Base-by-base conservation (phyloP, 2,329 filamentous ascomycete species). In the Calonectria naviculata region DNA sequence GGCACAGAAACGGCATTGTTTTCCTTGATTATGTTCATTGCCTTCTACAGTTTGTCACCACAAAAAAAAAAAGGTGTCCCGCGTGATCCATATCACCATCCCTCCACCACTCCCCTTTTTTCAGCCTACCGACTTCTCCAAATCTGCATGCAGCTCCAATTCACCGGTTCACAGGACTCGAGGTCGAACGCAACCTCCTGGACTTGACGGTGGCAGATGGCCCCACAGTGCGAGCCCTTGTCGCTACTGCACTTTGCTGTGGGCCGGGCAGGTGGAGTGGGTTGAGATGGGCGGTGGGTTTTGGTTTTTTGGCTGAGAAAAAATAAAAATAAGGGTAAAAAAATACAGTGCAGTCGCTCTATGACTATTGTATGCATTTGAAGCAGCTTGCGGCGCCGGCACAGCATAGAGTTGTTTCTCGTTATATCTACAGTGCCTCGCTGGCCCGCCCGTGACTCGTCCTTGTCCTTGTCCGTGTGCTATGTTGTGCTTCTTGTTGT, bases 401-500 rank as follows among this genome's bases (percentile, higher is more conserved):
- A 56, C 52, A 44, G 41, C 31, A 56, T 29, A 56, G 31, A 56
- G n/a, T n/a, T 10, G 31, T 56, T 56, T 29, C 52, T 47, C 12
- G n/a, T 36, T 56, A 36, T 56, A 54, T 54, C 29, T 54, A 54
- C 29, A 56, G 52, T 38, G 28, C 65, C 63, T 67, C 41, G 52
- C 38, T 69, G 49, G 56, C n/a, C 56, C 74, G 61, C 49, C 52
- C 44, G 46, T 46, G 52, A 24, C 63, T 65, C 49, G 38, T 31
- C 47, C 42, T 31, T 67, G 41, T 69, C 52, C 52, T 56, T n/a
- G 31, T 34, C 31, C n/a, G 60, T 74, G 67, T 66, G 71, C 71
- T 72, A 76, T 77, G 75, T 77, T 77, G 74, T 77, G 75, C 75
- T 76, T 77, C 65, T 72, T 49, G 52, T 74, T 77, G 66, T 76